Evolutionary conservation across 805 yeast genomes (phyloP).

Genomic region (Tetrapisispora namnaoensis): DNA sequence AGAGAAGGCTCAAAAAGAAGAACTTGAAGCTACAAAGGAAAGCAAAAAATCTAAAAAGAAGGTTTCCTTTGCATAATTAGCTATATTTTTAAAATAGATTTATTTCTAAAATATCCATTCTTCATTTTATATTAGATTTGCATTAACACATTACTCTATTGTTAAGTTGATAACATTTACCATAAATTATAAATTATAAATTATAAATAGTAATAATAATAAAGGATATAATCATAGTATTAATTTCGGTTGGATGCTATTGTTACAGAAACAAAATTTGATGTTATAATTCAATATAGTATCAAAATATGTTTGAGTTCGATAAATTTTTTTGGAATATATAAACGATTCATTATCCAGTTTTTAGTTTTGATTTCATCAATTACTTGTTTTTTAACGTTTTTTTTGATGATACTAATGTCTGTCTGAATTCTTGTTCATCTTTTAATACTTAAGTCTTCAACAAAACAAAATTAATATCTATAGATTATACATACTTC

Average conservation of each 20-base stretch:
- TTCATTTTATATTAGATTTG: constrained; percentile 1
- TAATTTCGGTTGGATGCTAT: not conserved
- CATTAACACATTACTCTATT: not conserved
- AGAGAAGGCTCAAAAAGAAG: constrained; percentile 6
- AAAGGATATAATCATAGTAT: not conserved
- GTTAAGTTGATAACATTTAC: not conserved
- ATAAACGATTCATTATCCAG: too few relatives aligned
- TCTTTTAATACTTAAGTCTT: too few relatives aligned
- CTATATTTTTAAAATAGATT: not conserved
- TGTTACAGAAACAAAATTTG: not conserved
- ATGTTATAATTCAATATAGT: too few relatives aligned
- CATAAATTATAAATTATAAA: not conserved
- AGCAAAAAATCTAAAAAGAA: constrained; percentile 30
- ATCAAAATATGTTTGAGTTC: not conserved
- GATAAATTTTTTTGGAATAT: too few relatives aligned
- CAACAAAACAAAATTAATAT: too few relatives aligned
- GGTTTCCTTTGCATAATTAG: constrained; percentile 40
- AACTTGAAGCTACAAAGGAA: constrained; percentile 7
- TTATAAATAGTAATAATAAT: not conserved
- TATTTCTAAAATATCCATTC: not conserved
- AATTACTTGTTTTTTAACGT: too few relatives aligned
- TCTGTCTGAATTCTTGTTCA: too few relatives aligned
- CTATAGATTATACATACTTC: too few relatives aligned
- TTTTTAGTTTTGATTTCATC: too few relatives aligned
- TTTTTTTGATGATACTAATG: too few relatives aligned